Base-by-base conservation (phyloP, 2,329 filamentous ascomycete genomes). In the Diplodia intermedia region DNA sequence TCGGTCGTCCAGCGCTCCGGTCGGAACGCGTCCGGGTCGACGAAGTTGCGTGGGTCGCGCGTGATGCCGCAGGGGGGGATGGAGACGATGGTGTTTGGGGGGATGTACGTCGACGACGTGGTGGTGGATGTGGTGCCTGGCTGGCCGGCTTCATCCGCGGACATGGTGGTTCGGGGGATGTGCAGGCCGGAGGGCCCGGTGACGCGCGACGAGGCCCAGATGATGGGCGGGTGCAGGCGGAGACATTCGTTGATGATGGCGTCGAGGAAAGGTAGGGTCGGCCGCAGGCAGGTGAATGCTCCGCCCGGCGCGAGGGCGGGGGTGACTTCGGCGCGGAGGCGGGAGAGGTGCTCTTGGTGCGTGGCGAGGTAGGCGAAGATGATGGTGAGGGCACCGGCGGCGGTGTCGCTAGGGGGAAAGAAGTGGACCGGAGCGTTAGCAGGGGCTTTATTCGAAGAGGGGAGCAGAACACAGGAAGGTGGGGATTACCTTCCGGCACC, bases 241-340 rank as follows among this genome's bases (percentile, higher is more conserved):
- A 83, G 72, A 1, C 79, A 73, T 69, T 83, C 82, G 65, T 82
- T 78, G 73, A 83, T 82, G 23, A 76, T 72, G 18, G 75, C 79
- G 66, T 81, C 79, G 14, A 83, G 74, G 38, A 77, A 73, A 1
- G 72, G 69, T 1, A 60, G 56, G 3, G 18, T 20, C 2, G 70
- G 53, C 0, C 69, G 55, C 14, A 69, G 36, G 66, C 68, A 69
- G 18, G 55, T 50, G 52, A 69, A 69, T 8, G 23, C 26, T 11
- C 33, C 26, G 9, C 33, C 11, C 5, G 54, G 20, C n/a, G 70
- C 68, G 69, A 72, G 65, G 71, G 68, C 69, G 70, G 71, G 60
- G 73, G 71, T 43, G 74, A 71, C 20, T 57, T 76, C 75, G 33
- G 70, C 38, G 40, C 74, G 72, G 11, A 76, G 47, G 3, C 66